Evolutionary conservation across 345 rosid species (phyloP).

Genomic region (Bruguiera gymnorhiza): DNA sequence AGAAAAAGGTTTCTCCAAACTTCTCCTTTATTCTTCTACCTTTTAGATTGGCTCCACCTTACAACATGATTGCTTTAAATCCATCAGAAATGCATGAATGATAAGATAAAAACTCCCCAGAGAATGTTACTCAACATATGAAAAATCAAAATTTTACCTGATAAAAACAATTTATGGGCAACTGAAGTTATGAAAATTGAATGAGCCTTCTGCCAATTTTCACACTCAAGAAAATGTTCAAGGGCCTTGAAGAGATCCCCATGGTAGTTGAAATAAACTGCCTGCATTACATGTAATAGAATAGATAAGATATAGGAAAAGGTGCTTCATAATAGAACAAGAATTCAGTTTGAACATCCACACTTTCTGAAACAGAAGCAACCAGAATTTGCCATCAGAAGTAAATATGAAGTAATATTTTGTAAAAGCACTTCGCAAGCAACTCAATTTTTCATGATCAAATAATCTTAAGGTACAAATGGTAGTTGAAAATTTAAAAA

Average conservation of each 20-base stretch:
- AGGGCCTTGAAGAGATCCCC: constrained; percentile 72
- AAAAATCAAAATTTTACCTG: constrained; percentile 45
- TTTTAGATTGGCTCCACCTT: too few species aligned
- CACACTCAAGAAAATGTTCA: constrained; percentile 79
- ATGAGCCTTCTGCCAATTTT: constrained; percentile 91
- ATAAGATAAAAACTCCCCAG: constrained; percentile 11
- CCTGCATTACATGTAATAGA: constrained; percentile 46
- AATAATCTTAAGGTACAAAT: too few species aligned
- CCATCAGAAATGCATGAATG: neutral
- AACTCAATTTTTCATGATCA: too few species aligned
- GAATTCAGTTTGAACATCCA: neutral
- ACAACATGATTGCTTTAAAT: too few species aligned
- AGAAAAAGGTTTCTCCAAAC: too few species aligned
- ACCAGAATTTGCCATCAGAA: neutral
- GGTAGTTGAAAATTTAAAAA: too few species aligned
- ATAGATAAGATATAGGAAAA: constrained; percentile 14
- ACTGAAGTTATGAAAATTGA: constrained; percentile 70
- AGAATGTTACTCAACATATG: constrained; percentile 1
- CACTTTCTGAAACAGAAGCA: constrained; percentile 1
- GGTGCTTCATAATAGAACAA: constrained; percentile 7
- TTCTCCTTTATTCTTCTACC: too few species aligned
- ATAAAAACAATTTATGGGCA: constrained; percentile 65
- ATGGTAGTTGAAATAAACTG: constrained; percentile 64
- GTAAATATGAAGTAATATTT: neutral
- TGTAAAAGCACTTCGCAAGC: neutral